phyloP scores from a whole-genome alignment of 768 basidiomycete species.

The Dendrothele bispora region DNA sequence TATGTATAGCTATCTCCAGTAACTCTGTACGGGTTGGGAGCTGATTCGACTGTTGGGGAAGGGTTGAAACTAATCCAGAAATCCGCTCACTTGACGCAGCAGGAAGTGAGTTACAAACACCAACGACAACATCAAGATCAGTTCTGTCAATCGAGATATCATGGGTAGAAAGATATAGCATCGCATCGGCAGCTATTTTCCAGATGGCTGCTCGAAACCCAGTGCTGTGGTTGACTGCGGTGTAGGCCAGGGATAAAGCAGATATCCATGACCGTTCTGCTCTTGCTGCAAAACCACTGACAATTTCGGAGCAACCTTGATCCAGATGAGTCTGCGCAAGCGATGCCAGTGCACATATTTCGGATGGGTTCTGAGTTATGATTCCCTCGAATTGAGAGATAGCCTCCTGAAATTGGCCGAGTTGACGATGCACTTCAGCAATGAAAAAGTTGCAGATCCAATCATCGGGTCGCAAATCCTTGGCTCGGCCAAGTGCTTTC shows the following conservation, averaged over 20 bases:
- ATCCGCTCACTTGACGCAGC: constrained; percentile 41
- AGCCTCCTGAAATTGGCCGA: constrained; percentile 75
- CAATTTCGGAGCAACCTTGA: constrained; percentile 62
- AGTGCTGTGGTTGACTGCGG: constrained; percentile 46
- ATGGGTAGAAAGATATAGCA: constrained; percentile 61
- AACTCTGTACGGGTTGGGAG: constrained; percentile 33
- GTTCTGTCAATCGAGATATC: constrained; percentile 48
- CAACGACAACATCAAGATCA: constrained; percentile 33
- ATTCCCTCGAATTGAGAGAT: constrained; percentile 64
- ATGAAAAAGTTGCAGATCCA: constrained; percentile 87
- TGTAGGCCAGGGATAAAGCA: constrained; percentile 54
- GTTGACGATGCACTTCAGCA: constrained; percentile 79
- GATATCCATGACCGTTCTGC: constrained; percentile 71
- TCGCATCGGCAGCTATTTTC: constrained; percentile 81
- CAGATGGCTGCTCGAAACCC: constrained; percentile 76
- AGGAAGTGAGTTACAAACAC: constrained; percentile 35
- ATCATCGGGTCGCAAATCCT: constrained; percentile 66
- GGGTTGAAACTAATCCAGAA: constrained; percentile 35
- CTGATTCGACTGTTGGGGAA: constrained; percentile 20
- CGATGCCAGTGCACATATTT: constrained; percentile 70
- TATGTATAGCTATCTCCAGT: constrained; percentile 53
- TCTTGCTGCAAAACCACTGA: constrained; percentile 70
- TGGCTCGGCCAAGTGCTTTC: constrained; percentile 79
- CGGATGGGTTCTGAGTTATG: constrained; percentile 53
- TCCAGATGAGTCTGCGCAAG: constrained; percentile 74